phyloP scores from a whole-genome alignment of 2,329 filamentous ascomycete genomes.

The Aspergillus neoniger region DNA sequence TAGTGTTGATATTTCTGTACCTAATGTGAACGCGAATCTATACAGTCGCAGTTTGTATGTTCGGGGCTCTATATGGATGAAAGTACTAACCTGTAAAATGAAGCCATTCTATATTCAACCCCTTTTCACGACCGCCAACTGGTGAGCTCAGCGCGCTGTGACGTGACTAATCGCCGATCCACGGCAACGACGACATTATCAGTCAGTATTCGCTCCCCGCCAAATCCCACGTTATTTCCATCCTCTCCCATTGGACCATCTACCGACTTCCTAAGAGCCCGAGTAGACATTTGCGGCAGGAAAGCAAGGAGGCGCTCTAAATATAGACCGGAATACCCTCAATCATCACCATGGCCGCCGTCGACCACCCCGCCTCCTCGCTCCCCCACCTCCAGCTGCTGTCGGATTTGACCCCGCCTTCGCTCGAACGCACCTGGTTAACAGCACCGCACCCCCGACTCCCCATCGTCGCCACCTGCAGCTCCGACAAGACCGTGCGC shows the following conservation, averaged over 20 bases:
- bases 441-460: conserved; percentile 82
- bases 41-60: background rate
- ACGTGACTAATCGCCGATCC: no score
- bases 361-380: background rate
- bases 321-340: background rate
- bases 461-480: conserved; percentile 84
- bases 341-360: conserved; percentile 5
- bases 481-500: conserved; percentile 81
- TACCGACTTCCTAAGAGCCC: background rate
- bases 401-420: conserved; percentile 56
- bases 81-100: no score
- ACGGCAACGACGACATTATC: background rate
- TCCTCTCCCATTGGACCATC: no score
- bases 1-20: background rate
- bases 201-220: background rate
- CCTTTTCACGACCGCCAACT: no score
- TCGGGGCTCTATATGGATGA: background rate
- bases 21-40: background rate
- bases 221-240: background rate
- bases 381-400: conserved; percentile 42
- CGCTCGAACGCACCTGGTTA: conserved; percentile 72
- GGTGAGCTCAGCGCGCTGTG: no score
- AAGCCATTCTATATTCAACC: no score
- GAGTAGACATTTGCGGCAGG: background rate
- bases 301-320: background rate